Conservation (phyloP, 768 basidiomycete species). For the Baorangia bicolor region DNA sequence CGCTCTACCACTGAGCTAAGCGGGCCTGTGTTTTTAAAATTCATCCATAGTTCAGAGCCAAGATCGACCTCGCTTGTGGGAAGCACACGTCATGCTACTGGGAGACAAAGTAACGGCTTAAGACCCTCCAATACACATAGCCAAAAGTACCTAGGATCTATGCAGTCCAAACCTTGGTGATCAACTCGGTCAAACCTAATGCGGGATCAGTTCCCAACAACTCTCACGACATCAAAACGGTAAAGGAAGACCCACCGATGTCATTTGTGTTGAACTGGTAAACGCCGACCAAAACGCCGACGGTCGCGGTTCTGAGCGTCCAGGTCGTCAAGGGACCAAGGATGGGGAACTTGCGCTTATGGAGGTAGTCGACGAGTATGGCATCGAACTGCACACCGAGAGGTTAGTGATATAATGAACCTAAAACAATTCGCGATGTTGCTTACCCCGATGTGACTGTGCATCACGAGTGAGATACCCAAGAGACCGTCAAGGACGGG, state of each 20-base stretch:
- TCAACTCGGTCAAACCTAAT: constrained; percentile 81
- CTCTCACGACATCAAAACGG: constrained; percentile 1
- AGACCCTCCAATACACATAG: background rate
- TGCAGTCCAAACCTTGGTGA: constrained; percentile 81
- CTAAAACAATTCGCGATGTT: background rate
- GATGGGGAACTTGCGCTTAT: constrained; percentile 90
- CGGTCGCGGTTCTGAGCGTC: constrained; percentile 74
- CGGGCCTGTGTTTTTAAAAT: no score
- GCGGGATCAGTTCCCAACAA: background rate
- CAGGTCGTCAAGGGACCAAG: constrained; percentile 71
- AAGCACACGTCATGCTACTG: no score
- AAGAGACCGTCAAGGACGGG: constrained; percentile 90
- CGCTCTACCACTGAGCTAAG: constrained; percentile 49
- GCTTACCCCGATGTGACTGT: constrained; percentile 91
- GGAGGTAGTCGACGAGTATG: constrained; percentile 84
- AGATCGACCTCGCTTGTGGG: no score
- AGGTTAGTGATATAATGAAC: background rate
- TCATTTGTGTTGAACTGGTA: constrained; percentile 99
- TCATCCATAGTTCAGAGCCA: no score
- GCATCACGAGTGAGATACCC: constrained; percentile 84
- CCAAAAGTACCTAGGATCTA: constrained; percentile 32
- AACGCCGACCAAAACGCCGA: constrained; percentile 81
- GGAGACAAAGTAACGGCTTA: background rate
- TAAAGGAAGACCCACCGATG: constrained; percentile 63
- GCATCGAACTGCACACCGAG: constrained; percentile 60